These are phyloP conservation scores for Strobilomyces dryophilus DNA, from an alignment of 768 basidiomycete species.

Conservation along the genomic window DNA sequence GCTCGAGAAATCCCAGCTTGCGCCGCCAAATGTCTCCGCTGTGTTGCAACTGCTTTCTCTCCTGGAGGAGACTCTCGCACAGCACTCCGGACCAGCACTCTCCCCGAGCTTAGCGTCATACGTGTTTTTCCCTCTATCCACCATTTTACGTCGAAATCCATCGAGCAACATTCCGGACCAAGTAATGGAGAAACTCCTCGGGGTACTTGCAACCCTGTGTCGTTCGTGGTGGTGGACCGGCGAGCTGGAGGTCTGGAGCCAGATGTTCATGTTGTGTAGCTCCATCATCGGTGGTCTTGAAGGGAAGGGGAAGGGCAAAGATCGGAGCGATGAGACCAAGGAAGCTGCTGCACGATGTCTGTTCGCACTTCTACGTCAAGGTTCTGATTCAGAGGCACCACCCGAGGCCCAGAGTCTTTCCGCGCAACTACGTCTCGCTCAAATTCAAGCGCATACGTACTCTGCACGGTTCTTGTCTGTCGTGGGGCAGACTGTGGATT, in stretches of 20 bases:
- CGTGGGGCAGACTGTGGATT: conserved; percentile 78
- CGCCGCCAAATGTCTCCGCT: conserved; percentile 45
- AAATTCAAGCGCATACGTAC: conserved; percentile 38
- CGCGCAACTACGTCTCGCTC: conserved; percentile 33
- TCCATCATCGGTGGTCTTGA: conserved; percentile 63
- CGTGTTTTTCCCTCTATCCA: conserved; percentile 82
- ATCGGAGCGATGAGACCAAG: conserved; percentile 78
- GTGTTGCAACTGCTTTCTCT: conserved; percentile 51
- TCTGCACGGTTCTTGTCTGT: conserved; percentile 62
- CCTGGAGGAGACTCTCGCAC: conserved; percentile 46
- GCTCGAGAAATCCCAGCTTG: conserved; percentile 63
- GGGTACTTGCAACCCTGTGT: conserved; percentile 53
- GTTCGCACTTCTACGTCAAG: conserved; percentile 54
- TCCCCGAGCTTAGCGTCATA: conserved; percentile 70
- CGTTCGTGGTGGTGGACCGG: conserved; percentile 85
- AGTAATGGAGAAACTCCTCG: conserved; percentile 70
- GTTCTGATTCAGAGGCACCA: conserved; percentile 39
- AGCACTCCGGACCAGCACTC: conserved; percentile 40
- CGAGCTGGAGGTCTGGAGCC: conserved; percentile 73
- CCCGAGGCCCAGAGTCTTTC: conserved; percentile 22
- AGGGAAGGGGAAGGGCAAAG: conserved; percentile 61
- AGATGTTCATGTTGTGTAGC: conserved; percentile 74
- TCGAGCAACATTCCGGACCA: conserved; percentile 71
- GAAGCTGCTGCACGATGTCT: conserved; percentile 70
- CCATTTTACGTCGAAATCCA: conserved; percentile 74